Base-by-base conservation (phyloP, 2,329 filamentous ascomycete genomes). In the Cryphonectria nitschkei region DNA sequence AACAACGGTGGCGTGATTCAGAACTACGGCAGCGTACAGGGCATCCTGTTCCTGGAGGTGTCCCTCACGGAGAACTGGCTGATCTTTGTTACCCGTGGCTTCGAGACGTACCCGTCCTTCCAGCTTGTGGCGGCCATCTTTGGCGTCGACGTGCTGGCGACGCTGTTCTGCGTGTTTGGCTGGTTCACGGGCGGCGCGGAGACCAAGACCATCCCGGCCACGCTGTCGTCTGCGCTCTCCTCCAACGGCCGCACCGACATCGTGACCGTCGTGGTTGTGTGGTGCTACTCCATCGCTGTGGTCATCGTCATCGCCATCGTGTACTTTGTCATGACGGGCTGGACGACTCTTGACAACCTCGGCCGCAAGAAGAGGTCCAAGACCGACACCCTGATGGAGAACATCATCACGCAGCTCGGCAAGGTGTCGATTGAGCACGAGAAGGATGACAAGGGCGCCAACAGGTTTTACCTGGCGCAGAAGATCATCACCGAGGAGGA, bases 61-160 rank as follows among this genome's bases (percentile, higher is more conserved):
- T 89, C 90, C 11, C 84, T 93, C 56, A 91, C 91, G 22, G 89
- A 93, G 82, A 93, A 93, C 79, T 93, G 91, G 91, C 85, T 93
- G 70, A 93, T 93, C 79, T 93, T 93, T 80, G 91, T 93, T 77
- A 93, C 91, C 58, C 90, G 91, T 77, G 89, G 92, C 79, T 89
- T 88, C 76, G 86, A 89, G 81, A 93, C 92, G 46, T 90, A 88
- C 84, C 92, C 92, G 73, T 92, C 90, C 2, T 92, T 90, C 88
- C 91, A 93, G 82, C 84, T 94, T 68, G 85, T 93, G 73, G 84
- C 82, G 74, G 91, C 91, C 76, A 93, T 93, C 80, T 83, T 92
- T 75, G 85, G 87, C 79, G 92, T 94, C 78, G 92, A 93, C 80
- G 86, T 88, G 68, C 81, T 93, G 41, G 88, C 91, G 56, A 93